Percentiles rank a stretch among this genome's conserved stretches.
These are phyloP conservation scores for Eucalyptus urophylla DNA, from an alignment of 345 rosid species.

Conservation along the genomic window DNA sequence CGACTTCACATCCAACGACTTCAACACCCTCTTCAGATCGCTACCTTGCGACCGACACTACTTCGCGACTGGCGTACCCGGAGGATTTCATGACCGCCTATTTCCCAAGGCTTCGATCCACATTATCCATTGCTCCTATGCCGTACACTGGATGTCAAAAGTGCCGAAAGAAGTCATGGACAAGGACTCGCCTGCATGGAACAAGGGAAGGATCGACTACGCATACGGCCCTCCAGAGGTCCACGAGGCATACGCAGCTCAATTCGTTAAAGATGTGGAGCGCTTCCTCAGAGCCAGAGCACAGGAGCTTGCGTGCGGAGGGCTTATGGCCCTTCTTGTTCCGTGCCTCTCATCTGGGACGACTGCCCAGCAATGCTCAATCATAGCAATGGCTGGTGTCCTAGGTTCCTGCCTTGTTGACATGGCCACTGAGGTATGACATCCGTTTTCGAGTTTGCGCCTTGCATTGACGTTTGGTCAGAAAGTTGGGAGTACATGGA, in stretches of 20 bases:
- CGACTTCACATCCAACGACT: conserved; percentile 20
- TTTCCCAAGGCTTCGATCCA: neutral
- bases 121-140: neutral
- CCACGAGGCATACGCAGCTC: conserved; percentile 10
- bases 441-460: neutral
- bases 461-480: neutral
- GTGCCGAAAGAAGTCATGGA: conserved; percentile 20
- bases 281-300: conserved; percentile 24
- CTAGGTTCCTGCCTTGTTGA: conserved; percentile 14
- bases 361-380: conserved; percentile 1
- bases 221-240: conserved; percentile 13
- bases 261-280: conserved; percentile 25
- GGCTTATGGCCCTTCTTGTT: conserved; percentile 17
- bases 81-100: neutral
- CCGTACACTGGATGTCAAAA: conserved; percentile 31
- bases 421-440: conserved; percentile 11
- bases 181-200: conserved; percentile 18
- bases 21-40: conserved; percentile 24
- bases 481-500: neutral
- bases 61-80: neutral
- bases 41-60: neutral
- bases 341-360: conserved; percentile 9
- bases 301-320: conserved; percentile 19
- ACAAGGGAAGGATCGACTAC: conserved; percentile 32
- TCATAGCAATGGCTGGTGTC: conserved; percentile 4